Evolutionary conservation across 1,284 basidiomycete genomes (phyloP), one percentile per base, ranked within the genome.

Genomic region (Ustilago crameri): DNA sequence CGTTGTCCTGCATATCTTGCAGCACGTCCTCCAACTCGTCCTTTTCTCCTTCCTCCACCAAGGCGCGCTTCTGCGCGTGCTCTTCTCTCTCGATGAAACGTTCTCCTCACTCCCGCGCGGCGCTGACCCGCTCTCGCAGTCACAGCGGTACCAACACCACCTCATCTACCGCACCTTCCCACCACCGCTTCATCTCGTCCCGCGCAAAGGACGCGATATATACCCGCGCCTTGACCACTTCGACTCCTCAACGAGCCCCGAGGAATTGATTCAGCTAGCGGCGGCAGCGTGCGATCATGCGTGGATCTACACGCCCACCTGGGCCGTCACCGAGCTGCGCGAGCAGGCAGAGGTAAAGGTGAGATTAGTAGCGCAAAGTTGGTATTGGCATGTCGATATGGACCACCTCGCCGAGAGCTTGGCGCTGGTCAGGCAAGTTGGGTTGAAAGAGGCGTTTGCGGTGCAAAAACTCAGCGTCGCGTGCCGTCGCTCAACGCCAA

Each of bases 31-130:
- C 3, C 60, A 75, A 49, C 50, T 61, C 2, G 2, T 63, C 14
- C 53, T 78, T 45, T 77, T 79, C 54, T 57, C 51, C 5, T 58
- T 64, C 35, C 43, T 60, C 17, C 76, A 79, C 51, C 76, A 79
- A 41, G 73, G 34, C 0, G 69, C 53, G 2, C 51, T 79, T 9
- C 40, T 77, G 3, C 72, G 73, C 1, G 26, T 66, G 0, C 54
- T 79, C 1, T 55, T 79, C 20, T 26, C 41, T 22, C 47, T 76
- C 43, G 56, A 70, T 26, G 10, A 37, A 2, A 48, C 45, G 7
- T 17, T 69, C 50, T 43, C 54, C 3, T 32, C n/a, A 10, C 45
- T 47, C n/a, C 50, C 51, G 5, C n/a, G 2, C 12, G 1, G n/a
- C 30, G 30, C 20, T 1, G 22, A 38, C 14, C 9, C 50, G 0